These are phyloP conservation scores for Sherardia arvensis DNA, from an alignment of 257 asterid species.

Conservation along the genomic window DNA sequence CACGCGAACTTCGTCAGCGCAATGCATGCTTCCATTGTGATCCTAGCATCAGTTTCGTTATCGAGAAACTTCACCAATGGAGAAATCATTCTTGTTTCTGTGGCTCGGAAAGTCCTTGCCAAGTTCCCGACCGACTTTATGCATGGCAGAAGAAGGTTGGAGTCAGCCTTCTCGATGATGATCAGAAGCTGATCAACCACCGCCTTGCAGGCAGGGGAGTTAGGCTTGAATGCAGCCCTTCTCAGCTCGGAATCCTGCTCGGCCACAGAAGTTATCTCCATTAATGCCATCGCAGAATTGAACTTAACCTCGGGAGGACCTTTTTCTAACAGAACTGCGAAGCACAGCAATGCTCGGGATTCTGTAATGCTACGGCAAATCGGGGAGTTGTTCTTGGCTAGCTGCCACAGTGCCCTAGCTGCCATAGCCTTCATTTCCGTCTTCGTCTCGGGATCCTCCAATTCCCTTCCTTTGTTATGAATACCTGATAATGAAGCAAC, in stretches of 20 bases:
- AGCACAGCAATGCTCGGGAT: slow-evolving; percentile 63
- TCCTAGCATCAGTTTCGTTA: slow-evolving; percentile 25
- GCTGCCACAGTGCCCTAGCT: slow-evolving; percentile 75
- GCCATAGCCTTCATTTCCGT: slow-evolving; percentile 72
- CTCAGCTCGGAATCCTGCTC: slow-evolving; percentile 33
- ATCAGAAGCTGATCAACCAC: slow-evolving; percentile 30
- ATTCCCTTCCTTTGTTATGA: slow-evolving; percentile 48
- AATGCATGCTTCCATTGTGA: slow-evolving; percentile 28
- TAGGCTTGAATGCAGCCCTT: slow-evolving; percentile 40
- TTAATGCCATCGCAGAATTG: slow-evolving; percentile 74
- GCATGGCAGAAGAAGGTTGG: slow-evolving; percentile 30
- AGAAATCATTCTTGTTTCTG: slow-evolving; percentile 35
- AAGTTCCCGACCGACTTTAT: slow-evolving; percentile 33
- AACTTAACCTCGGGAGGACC: slow-evolving; percentile 55
- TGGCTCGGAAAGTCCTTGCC: slow-evolving; percentile 34
- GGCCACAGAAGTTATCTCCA: slow-evolving; percentile 39
- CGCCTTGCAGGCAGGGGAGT: slow-evolving; percentile 36
- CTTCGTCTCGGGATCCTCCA: slow-evolving; percentile 67
- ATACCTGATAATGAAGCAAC: slow-evolving; percentile 28
- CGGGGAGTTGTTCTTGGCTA: slow-evolving; percentile 51
- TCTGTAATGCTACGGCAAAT: slow-evolving; percentile 81
- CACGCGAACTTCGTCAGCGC: slow-evolving; percentile 38
- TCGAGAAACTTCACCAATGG: slow-evolving; percentile 34
- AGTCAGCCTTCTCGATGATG: slow-evolving; percentile 22
- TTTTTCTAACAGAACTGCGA: slow-evolving; percentile 60